Base-by-base conservation (phyloP, 805 yeast species). In the Candida boidinii region DNA sequence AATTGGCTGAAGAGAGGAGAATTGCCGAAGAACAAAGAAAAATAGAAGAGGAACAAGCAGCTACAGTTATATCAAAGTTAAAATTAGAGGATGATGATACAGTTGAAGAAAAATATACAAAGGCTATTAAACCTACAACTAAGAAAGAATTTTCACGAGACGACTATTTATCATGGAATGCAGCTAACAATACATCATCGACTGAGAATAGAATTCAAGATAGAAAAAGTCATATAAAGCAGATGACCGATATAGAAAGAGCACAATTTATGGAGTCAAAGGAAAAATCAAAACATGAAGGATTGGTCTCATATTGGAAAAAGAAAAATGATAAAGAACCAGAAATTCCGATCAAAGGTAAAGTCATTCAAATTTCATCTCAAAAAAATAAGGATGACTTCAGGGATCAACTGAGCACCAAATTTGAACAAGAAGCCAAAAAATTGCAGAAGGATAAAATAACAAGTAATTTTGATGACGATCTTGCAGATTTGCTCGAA, bases 401-500 rank as follows among this genome's bases (percentile, higher is more conserved):
- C 28, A 31, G 26, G 19, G 37, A 38, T 4, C 22, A 41, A 15
- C 27, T 43, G 17, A 37, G 44, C 25, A 30, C 29, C 9, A 31
- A 27, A n/a, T 31, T 47, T n/a, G 30, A 27, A 8, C 24, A 36
- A n/a, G 15, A 16, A 20, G 17, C 10, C 37, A 10, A 38, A 28
- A 27, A 30, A n/a, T n/a, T n/a, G n/a, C n/a, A n/a, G n/a, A n/a
- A n/a, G n/a, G n/a, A n/a, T n/a, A n/a, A n/a, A n/a, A 18, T 28
- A 14, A 23, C 37, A 4, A 4, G 3, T 11, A 22, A 9, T 22
- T 42, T 46, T 24, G 46, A 47, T 15, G 41, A 39, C 22, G 42
- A 46, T 24, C 33, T 53, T 22, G 37, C 44, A 12, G 48, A 42
- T 13, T 37, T 53, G 17, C 21, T 53, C 23, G 45, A n/a, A n/a